Conservation (phyloP, 2,329 filamentous ascomycete genomes). For the Aureobasidium sp. region DNA sequence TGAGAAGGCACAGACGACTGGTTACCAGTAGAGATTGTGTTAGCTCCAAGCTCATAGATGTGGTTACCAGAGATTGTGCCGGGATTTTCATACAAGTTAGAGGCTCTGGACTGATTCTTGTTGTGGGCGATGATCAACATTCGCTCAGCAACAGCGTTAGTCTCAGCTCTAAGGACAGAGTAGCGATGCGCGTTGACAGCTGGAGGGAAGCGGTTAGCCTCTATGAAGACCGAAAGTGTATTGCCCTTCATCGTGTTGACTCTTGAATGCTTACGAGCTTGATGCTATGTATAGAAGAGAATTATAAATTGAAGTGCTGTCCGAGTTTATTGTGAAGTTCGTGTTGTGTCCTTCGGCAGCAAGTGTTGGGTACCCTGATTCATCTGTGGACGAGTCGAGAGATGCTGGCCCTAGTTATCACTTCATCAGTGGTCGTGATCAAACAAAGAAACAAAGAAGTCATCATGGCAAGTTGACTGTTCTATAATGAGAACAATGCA, state of each 20-base stretch:
- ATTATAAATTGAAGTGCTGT: no score
- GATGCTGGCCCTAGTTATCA: neutral
- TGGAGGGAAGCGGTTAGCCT: conserved; percentile 8
- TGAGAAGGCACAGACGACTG: neutral
- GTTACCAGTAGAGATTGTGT: neutral
- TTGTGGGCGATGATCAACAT: neutral
- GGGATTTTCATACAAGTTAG: neutral
- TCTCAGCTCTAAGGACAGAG: neutral
- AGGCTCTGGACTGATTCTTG: neutral
- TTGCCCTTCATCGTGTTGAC: neutral
- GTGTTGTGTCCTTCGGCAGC: neutral
- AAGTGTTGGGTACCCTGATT: neutral
- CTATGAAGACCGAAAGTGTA: neutral
- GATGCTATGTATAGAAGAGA: neutral
- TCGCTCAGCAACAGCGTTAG: neutral
- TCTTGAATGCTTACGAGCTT: neutral
- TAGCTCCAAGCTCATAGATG: neutral
- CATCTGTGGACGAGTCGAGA: neutral
- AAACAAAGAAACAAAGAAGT: neutral
- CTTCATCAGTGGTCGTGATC: neutral
- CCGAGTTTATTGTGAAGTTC: no score
- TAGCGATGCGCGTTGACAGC: neutral
- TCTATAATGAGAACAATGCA: neutral
- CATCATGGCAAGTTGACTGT: no score
- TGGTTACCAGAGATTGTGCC: neutral